Evolutionary conservation across 805 yeast genomes (phyloP).

Genomic region (Yarrowia sp.): DNA sequence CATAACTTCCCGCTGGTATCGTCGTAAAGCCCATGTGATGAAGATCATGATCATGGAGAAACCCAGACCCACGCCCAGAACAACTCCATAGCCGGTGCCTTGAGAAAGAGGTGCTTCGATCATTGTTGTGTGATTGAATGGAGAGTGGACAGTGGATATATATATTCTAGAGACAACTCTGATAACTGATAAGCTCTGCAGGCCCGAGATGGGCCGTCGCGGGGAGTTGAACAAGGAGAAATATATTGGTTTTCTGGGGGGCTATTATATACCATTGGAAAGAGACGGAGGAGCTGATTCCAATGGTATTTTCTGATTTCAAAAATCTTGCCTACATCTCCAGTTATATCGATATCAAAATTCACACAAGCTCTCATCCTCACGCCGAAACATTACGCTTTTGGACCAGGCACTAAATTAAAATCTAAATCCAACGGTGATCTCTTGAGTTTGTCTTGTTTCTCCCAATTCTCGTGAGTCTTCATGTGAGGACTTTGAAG

Average conservation of each 20-base stretch:
- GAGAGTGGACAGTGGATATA: not conserved
- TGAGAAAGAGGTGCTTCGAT: constrained; percentile 50
- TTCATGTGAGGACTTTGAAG: no score
- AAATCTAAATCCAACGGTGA: not conserved
- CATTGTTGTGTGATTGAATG: not conserved
- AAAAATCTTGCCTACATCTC: not conserved
- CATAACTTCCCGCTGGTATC: constrained; percentile 82
- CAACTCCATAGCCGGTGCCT: constrained; percentile 84
- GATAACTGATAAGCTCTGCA: not conserved
- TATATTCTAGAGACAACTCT: not conserved
- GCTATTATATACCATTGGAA: not conserved
- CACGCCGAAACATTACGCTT: no score
- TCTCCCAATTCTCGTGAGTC: not conserved
- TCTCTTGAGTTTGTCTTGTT: not conserved
- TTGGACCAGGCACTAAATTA: not conserved
- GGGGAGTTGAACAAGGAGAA: no score
- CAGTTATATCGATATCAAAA: not conserved
- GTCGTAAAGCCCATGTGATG: constrained; percentile 64
- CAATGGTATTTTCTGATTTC: not conserved
- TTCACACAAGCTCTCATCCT: no score
- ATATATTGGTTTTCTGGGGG: not conserved
- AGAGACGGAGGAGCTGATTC: not conserved
- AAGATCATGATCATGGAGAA: constrained; percentile 71
- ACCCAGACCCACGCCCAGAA: constrained; percentile 77
- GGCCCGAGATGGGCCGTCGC: not conserved